These are phyloP conservation scores for Forsythia suspensa DNA, from an alignment of 257 asterid species.

Conservation along the genomic window DNA sequence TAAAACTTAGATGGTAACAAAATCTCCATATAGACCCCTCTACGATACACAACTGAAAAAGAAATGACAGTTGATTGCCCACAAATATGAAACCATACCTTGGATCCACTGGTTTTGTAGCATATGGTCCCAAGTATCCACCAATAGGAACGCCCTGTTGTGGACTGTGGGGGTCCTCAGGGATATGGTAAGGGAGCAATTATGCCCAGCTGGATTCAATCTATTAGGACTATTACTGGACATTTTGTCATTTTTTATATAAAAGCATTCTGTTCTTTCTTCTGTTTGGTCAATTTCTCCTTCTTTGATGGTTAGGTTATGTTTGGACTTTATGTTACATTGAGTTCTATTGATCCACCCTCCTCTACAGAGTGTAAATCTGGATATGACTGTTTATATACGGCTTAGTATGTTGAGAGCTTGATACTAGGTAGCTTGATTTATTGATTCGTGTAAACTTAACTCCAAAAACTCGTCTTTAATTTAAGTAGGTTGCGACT, in stretches of 20 bases:
- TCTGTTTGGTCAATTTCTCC: constrained; percentile 39
- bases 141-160: constrained; percentile 1
- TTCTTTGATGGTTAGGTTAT: neutral
- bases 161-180: neutral
- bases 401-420: neutral
- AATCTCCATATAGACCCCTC: neutral
- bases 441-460: too few species aligned
- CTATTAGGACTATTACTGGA: constrained; percentile 28
- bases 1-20: too few species aligned
- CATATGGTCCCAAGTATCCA: constrained; percentile 30
- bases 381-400: neutral
- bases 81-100: neutral
- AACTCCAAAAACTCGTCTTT: too few species aligned
- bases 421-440: neutral
- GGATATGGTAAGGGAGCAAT: constrained; percentile 24
- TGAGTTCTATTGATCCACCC: constrained; percentile 18
- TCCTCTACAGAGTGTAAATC: neutral
- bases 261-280: constrained; percentile 27
- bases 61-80: constrained; percentile 2
- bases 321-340: constrained; percentile 17
- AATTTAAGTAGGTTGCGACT: too few species aligned
- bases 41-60: neutral
- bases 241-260: constrained; percentile 52
- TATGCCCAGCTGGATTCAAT: constrained; percentile 51
- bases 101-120: constrained; percentile 36